phyloP scores from a whole-genome alignment of 805 yeast species.

The Cyberlindnera petersonii region DNA sequence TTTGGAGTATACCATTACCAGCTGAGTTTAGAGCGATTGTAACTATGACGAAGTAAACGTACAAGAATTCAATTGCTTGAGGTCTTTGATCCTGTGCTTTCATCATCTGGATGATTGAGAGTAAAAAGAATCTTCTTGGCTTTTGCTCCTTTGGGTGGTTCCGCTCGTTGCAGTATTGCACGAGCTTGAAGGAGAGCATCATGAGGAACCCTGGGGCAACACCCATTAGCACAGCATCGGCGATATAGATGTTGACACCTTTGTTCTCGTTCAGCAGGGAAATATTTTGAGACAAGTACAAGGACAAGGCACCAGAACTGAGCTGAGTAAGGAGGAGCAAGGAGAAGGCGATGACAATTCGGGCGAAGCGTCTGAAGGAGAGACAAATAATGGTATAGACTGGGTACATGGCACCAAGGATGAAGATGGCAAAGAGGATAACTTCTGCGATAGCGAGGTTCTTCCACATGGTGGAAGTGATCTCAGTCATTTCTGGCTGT shows the following conservation, averaged over 20 bases:
- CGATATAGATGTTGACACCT: slow-evolving; percentile 5
- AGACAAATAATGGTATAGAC: neutral
- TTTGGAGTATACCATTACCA: slow-evolving; percentile 4
- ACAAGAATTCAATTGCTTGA: neutral
- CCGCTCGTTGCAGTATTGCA: slow-evolving; percentile 1
- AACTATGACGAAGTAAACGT: slow-evolving; percentile 1
- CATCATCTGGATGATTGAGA: neutral
- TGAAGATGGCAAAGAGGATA: neutral
- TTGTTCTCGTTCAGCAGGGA: neutral
- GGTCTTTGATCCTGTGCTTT: neutral
- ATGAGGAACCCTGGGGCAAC: slow-evolving; percentile 4
- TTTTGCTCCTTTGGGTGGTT: neutral
- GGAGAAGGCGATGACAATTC: neutral
- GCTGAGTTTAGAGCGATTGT: slow-evolving; percentile 3
- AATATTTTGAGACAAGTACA: neutral
- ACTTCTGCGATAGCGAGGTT: slow-evolving; percentile 1
- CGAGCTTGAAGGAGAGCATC: slow-evolving; percentile 3
- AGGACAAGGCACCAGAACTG: neutral
- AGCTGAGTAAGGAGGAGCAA: slow-evolving; percentile 3
- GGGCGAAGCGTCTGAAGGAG: neutral
- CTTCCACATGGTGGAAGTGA: too few relatives aligned
- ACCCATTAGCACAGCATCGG: slow-evolving; percentile 1
- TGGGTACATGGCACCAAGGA: slow-evolving; percentile 1
- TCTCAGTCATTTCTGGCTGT: too few relatives aligned
- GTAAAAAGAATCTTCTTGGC: neutral